phyloP scores from a whole-genome alignment of 352 stramenopile species.

The Pythium phragmitis region DNA sequence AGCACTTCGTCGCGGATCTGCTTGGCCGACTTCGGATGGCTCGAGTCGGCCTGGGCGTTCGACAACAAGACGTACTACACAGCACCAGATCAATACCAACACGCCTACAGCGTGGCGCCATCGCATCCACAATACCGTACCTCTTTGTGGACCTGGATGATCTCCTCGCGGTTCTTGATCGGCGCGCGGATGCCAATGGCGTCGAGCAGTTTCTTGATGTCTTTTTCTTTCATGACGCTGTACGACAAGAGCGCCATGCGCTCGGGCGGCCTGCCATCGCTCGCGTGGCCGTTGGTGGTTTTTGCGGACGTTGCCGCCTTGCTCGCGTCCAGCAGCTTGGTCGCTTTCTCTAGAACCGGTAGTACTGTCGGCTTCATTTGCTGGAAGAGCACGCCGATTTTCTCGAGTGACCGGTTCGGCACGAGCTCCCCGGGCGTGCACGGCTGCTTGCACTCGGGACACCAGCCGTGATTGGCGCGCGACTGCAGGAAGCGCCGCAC shows the following conservation, averaged over 20 bases:
- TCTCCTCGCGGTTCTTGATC: conserved; percentile 77
- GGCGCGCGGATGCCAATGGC: conserved; percentile 54
- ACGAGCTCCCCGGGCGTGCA: conserved; percentile 59
- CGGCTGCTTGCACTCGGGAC: conserved; percentile 76
- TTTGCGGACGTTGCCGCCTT: conserved; percentile 21
- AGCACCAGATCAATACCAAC: conserved; percentile 2
- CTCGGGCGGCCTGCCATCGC: conserved; percentile 38
- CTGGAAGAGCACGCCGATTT: conserved; percentile 67
- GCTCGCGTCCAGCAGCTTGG: conserved; percentile 2
- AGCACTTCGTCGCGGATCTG: conserved; percentile 72
- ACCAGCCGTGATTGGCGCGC: conserved; percentile 66
- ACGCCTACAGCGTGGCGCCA: background rate
- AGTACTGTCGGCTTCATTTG: conserved; percentile 70
- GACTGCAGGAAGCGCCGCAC: conserved; percentile 78
- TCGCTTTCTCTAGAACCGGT: conserved; percentile 29
- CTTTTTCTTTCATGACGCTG: conserved; percentile 85
- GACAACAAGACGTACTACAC: conserved; percentile 70
- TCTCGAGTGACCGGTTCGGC: conserved; percentile 72
- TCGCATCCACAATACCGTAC: conserved; percentile 27
- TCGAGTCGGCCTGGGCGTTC: conserved; percentile 81
- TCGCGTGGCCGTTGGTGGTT: conserved; percentile 19
- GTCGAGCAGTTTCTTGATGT: conserved; percentile 74
- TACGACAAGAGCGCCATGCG: conserved; percentile 80
- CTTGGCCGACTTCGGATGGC: conserved; percentile 62
- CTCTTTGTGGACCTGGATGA: conserved; percentile 89